These are phyloP conservation scores for Termitomyces sp. DNA, from an alignment of 768 basidiomycete genomes.

Conservation along the genomic window DNA sequence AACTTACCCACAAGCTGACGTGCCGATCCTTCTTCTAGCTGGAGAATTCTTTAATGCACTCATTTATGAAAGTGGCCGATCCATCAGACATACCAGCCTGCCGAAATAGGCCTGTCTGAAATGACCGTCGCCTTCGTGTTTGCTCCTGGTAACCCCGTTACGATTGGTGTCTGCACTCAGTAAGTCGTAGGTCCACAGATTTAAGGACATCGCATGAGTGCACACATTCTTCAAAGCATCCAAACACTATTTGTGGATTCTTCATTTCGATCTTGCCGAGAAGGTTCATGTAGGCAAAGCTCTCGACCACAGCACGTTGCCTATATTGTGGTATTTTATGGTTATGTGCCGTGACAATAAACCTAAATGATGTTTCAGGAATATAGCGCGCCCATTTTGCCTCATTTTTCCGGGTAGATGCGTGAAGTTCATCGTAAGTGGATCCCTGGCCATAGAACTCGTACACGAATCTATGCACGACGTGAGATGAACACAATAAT, in stretches of 20 bases:
- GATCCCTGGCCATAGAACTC: slow-evolving; percentile 74
- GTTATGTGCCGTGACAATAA: slow-evolving; percentile 71
- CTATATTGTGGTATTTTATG: slow-evolving; percentile 68
- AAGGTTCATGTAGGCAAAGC: slow-evolving; percentile 84
- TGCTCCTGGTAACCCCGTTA: slow-evolving; percentile 42
- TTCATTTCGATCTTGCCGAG: slow-evolving; percentile 81
- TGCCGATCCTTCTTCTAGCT: slow-evolving; percentile 65
- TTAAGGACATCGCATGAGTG: slow-evolving; percentile 1
- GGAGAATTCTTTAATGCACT: background rate
- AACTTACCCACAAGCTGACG: slow-evolving; percentile 68
- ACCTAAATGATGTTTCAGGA: slow-evolving; percentile 75
- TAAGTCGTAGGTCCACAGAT: background rate
- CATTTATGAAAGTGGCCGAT: background rate
- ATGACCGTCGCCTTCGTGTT: slow-evolving; percentile 61
- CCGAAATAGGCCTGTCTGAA: slow-evolving; percentile 80
- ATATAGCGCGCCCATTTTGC: slow-evolving; percentile 59
- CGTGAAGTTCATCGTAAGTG: slow-evolving; percentile 71
- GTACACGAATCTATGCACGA: slow-evolving; percentile 59
- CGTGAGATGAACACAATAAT: slow-evolving; percentile 1
- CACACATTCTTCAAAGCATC: slow-evolving; percentile 88
- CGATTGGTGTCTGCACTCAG: slow-evolving; percentile 45
- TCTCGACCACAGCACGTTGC: slow-evolving; percentile 68
- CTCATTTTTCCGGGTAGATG: slow-evolving; percentile 40
- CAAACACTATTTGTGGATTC: slow-evolving; percentile 67
- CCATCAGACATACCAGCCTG: slow-evolving; percentile 66